Evolutionary conservation across 805 yeast genomes (phyloP).

Genomic region (Wickerhamiella dianesei): DNA sequence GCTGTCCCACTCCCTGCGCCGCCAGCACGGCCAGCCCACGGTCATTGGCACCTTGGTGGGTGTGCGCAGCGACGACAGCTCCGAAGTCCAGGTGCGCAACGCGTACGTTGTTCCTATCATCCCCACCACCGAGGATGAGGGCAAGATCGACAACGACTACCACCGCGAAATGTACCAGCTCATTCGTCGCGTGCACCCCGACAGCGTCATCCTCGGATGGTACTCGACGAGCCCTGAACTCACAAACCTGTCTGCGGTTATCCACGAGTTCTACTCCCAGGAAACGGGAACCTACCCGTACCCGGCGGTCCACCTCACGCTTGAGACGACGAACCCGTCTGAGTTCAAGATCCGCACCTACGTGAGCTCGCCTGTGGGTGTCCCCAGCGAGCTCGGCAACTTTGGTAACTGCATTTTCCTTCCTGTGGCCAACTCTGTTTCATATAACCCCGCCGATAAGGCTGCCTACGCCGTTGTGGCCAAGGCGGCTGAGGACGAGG

Average conservation of each 20-base stretch:
- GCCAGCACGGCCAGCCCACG: slow-evolving; percentile 41
- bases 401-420: slow-evolving; percentile 47
- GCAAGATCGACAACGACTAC: slow-evolving; percentile 62
- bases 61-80: slow-evolving; percentile 69
- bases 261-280: slow-evolving; percentile 71
- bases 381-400: slow-evolving; percentile 25
- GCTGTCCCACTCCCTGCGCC: slow-evolving; percentile 53
- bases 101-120: slow-evolving; percentile 69
- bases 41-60: slow-evolving; percentile 77
- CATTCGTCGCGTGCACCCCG: slow-evolving; percentile 66
- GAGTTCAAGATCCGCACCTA: slow-evolving; percentile 54
- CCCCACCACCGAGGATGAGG: slow-evolving; percentile 57
- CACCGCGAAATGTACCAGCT: slow-evolving; percentile 58
- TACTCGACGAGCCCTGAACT: slow-evolving; percentile 44
- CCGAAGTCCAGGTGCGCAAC: slow-evolving; percentile 55
- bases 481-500: slow-evolving; percentile 24
- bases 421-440: slow-evolving; percentile 56
- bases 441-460: slow-evolving; percentile 42
- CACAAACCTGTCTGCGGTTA: slow-evolving; percentile 59
- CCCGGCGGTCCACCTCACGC: slow-evolving; percentile 69
- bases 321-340: slow-evolving; percentile 40
- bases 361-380: slow-evolving; percentile 64
- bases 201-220: slow-evolving; percentile 75
- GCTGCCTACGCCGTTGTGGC: slow-evolving; percentile 25
- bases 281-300: slow-evolving; percentile 55